phyloP scores from a whole-genome alignment of 495 filamentous ascomycete genomes.

The Aspergillus conjunctus region DNA sequence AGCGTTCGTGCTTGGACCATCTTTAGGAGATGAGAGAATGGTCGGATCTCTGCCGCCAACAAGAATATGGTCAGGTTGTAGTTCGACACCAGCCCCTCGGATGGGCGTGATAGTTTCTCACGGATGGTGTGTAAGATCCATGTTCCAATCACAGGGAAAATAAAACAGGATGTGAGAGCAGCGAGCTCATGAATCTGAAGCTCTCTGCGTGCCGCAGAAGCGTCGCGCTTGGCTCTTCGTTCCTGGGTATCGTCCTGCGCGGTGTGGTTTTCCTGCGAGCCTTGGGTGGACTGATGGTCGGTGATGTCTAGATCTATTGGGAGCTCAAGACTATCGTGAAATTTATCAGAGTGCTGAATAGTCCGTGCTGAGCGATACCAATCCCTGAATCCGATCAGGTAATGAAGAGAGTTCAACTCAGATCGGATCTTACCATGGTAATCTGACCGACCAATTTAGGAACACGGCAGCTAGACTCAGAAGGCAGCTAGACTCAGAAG shows the following conservation, averaged over 20 bases:
- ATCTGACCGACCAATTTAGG: constrained; percentile 87
- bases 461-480: constrained; percentile 79
- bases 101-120: constrained; percentile 73
- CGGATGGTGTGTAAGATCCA: constrained; percentile 78
- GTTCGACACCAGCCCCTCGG: constrained; percentile 84
- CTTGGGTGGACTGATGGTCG: constrained; percentile 46
- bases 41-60: constrained; percentile 81
- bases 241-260: constrained; percentile 3
- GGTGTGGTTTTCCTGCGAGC: constrained; percentile 33
- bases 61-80: constrained; percentile 95
- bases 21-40: constrained; percentile 76
- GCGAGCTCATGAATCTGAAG: constrained; percentile 73
- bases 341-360: constrained; percentile 49
- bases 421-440: constrained; percentile 69
- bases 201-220: constrained; percentile 55
- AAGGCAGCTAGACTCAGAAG: constrained; percentile 76
- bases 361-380: constrained; percentile 87
- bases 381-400: constrained; percentile 54
- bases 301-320: constrained; percentile 32
- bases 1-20: constrained; percentile 77
- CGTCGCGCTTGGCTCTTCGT: constrained; percentile 15
- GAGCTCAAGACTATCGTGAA: constrained; percentile 46
- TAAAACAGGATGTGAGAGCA: constrained; percentile 77
- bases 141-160: constrained; percentile 74
- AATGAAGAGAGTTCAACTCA: constrained; percentile 12